phyloP scores from a whole-genome alignment of 768 basidiomycete genomes.

The Termitomyces sp. region DNA sequence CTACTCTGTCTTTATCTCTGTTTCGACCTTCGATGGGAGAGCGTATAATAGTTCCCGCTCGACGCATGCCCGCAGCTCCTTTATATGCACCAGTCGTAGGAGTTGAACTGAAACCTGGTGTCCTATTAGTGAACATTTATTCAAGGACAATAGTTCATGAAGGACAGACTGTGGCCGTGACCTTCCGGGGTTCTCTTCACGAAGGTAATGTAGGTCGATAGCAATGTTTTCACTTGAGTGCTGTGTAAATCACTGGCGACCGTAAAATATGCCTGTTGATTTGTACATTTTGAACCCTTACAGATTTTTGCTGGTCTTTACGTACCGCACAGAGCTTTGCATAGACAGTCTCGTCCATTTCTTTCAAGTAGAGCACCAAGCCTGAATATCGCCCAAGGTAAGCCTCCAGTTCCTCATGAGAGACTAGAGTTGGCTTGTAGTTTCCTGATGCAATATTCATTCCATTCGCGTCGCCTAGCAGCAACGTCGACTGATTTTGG shows the following conservation, averaged over 20 bases:
- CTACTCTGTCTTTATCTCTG: slow-evolving; percentile 50
- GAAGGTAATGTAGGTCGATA: slow-evolving; percentile 50
- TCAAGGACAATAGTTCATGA: background rate
- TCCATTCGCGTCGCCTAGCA: slow-evolving; percentile 61
- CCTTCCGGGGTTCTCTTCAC: slow-evolving; percentile 70
- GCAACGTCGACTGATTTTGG: slow-evolving; percentile 51
- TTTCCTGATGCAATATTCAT: slow-evolving; percentile 36
- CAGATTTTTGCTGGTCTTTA: slow-evolving; percentile 9
- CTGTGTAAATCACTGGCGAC: slow-evolving; percentile 78
- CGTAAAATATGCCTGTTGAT: slow-evolving; percentile 82
- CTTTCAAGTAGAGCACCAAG: slow-evolving; percentile 87
- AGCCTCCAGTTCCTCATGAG: slow-evolving; percentile 72
- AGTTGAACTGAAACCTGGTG: slow-evolving; percentile 40
- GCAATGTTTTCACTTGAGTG: slow-evolving; percentile 71
- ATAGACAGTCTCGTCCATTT: slow-evolving; percentile 91
- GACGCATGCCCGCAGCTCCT: slow-evolving; percentile 57
- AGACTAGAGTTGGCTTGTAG: slow-evolving; percentile 42
- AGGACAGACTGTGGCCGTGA: slow-evolving; percentile 57
- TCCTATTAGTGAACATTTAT: background rate
- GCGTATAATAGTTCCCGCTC: slow-evolving; percentile 83
- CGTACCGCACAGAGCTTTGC: slow-evolving; percentile 86
- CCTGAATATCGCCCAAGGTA: slow-evolving; percentile 89
- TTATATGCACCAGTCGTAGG: slow-evolving; percentile 39
- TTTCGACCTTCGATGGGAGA: slow-evolving; percentile 63
- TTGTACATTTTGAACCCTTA: slow-evolving; percentile 2